Base-by-base conservation (phyloP, 2,329 filamentous ascomycete species). In the Aspergillus hortae region DNA sequence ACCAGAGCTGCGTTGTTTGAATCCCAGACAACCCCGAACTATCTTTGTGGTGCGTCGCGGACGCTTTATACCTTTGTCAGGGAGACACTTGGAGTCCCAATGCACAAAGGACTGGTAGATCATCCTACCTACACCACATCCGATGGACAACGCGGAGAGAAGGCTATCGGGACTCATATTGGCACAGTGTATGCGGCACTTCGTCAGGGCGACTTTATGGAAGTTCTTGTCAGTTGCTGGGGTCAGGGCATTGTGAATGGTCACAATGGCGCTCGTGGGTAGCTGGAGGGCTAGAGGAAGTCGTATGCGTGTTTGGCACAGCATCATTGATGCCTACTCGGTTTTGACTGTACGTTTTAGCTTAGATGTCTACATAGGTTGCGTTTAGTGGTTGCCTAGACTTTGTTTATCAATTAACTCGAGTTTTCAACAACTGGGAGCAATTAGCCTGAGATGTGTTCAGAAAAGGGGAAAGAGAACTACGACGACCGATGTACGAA, bases 1-100 rank as follows among this genome's bases (percentile, higher is more conserved):
- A 56, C 51, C 12, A 60, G 62, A 9, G 43, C 46, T 5, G 15
- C 11, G 6, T 62, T 61, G 30, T 54, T 64, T 44, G 33, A 40
- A 2, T 17, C 44, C 2, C 55, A 50, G 14, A 58, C 53, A 4
- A 64, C 56, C 0, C 19, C 33, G 11, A 12, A 38, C 2, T 59
- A 67, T 38, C 65, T 74, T 1, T 66, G 72, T 21, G 45, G 51
- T 6, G 61, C 64, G 3, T 68, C 70, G 6, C 54, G 53, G 25
- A 54, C 45, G 2, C 53, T 74, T 12, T 76, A 75, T 57, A 44
- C 38, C 2, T 70, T 67, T 49, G 67, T 75, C 6, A 65, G 73
- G 2, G 52, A 58, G 9, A 61, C 62, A 4, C 61, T 75, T 14
- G 55, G 50, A 2, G 61, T 75, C 9, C 63, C 65, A 4, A 61